These are phyloP conservation scores for Microcos paniculata DNA, from an alignment of 345 rosid genomes.

Conservation along the genomic window DNA sequence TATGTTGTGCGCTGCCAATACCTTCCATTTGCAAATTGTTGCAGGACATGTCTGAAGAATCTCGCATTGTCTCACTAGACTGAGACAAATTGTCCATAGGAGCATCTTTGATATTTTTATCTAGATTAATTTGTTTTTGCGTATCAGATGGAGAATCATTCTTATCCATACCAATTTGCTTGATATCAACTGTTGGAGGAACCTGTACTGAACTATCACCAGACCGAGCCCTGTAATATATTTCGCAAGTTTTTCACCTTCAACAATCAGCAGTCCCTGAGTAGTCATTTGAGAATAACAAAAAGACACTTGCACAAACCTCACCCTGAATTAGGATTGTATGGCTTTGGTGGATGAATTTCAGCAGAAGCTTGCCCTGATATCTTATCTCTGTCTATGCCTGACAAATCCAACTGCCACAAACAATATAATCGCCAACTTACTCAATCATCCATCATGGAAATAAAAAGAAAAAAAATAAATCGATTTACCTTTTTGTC, in stretches of 20 bases:
- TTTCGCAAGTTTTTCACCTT: conserved; percentile 15
- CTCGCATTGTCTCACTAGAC: conserved; percentile 28
- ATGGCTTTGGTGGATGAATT: conserved; percentile 39
- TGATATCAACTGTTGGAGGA: conserved; percentile 27
- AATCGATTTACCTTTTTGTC: conserved; percentile 65
- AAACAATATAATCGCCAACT: conserved; percentile 15
- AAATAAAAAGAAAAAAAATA: not conserved
- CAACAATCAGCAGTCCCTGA: conserved; percentile 11
- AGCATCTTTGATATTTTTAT: conserved; percentile 13
- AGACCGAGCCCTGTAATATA: conserved; percentile 41
- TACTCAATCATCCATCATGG: conserved; percentile 13
- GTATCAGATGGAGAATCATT: conserved; percentile 17
- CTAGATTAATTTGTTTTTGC: conserved; percentile 21
- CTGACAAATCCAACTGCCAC: conserved; percentile 70
- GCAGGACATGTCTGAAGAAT: conserved; percentile 23
- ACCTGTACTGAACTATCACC: conserved; percentile 33
- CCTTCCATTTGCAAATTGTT: conserved; percentile 4
- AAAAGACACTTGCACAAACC: conserved; percentile 19
- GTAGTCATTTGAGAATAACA: not conserved
- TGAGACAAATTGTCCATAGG: conserved; percentile 24
- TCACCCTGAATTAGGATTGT: conserved; percentile 42
- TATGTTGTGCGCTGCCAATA: not conserved
- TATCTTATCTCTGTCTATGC: conserved; percentile 70
- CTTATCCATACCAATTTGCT: conserved; percentile 23
- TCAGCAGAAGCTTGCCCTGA: conserved; percentile 88